phyloP scores from a whole-genome alignment of 768 basidiomycete genomes.

The Mycena pura region DNA sequence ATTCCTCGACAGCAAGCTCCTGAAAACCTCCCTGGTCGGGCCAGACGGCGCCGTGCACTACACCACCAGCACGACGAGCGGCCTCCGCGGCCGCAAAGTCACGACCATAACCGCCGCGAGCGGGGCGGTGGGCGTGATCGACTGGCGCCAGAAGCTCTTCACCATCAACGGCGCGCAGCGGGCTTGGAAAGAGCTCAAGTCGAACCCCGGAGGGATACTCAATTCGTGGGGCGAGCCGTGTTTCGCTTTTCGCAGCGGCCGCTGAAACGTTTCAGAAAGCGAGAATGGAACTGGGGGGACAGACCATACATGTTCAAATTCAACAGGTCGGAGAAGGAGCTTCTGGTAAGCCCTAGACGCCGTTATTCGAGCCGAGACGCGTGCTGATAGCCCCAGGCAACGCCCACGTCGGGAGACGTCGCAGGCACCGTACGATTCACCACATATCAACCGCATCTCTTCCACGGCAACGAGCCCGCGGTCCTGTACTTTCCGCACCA shows the following conservation, averaged over 20 bases:
- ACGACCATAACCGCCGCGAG: slow-evolving; percentile 11
- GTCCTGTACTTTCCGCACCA: slow-evolving; percentile 1
- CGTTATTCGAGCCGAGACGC: not conserved
- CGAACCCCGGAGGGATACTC: not conserved
- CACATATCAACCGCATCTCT: not conserved
- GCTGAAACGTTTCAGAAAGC: not conserved
- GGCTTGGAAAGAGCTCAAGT: not conserved
- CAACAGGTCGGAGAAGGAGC: not conserved
- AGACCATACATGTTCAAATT: slow-evolving; percentile 1
- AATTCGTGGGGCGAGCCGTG: not conserved
- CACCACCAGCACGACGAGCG: not conserved
- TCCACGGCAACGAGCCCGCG: slow-evolving; percentile 4
- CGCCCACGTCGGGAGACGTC: not conserved
- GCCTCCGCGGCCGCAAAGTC: not conserved
- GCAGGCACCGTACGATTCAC: slow-evolving; percentile 9
- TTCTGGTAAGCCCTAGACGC: not conserved
- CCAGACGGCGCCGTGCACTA: slow-evolving; percentile 11
- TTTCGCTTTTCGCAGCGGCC: too few species aligned
- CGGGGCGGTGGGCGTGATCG: slow-evolving; percentile 5
- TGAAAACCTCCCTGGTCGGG: not conserved
- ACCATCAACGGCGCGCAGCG: slow-evolving; percentile 3
- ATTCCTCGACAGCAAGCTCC: slow-evolving; percentile 7
- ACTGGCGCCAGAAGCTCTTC: slow-evolving; percentile 18
- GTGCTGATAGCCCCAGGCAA: not conserved
- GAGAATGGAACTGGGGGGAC: slow-evolving; percentile 7